These are phyloP conservation scores for Croton laevigatus DNA, from an alignment of 441 rosid genomes.

Conservation along the genomic window DNA sequence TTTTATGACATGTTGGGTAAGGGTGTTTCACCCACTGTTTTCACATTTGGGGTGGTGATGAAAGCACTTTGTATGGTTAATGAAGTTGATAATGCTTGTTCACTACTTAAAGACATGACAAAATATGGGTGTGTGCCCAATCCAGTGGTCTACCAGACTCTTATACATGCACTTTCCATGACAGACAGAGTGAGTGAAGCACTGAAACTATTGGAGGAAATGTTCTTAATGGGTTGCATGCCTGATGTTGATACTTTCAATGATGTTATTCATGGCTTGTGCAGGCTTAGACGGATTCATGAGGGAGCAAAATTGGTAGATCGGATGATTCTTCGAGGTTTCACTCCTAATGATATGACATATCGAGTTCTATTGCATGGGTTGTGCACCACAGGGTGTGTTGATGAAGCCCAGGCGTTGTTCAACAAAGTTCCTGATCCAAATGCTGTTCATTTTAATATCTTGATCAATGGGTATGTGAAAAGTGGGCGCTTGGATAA, in stretches of 20 bases:
- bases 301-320: constrained; percentile 76
- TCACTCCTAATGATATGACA: constrained; percentile 59
- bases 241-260: constrained; percentile 85
- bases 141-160: constrained; percentile 67
- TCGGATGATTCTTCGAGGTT: constrained; percentile 68
- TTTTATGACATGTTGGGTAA: constrained; percentile 77
- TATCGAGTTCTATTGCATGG: constrained; percentile 66
- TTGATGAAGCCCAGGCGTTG: constrained; percentile 67
- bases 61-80: constrained; percentile 66
- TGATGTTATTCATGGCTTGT: constrained; percentile 62
- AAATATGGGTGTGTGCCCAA: constrained; percentile 82
- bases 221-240: constrained; percentile 75
- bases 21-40: constrained; percentile 62
- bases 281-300: constrained; percentile 57
- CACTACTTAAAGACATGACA: constrained; percentile 71
- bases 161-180: constrained; percentile 69
- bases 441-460: constrained; percentile 56
- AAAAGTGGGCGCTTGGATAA: constrained; percentile 54
- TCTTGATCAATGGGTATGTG: constrained; percentile 67
- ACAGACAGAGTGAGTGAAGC: constrained; percentile 63
- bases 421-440: constrained; percentile 44
- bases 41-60: constrained; percentile 70
- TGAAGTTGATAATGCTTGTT: constrained; percentile 72
- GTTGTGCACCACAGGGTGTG: constrained; percentile 52
- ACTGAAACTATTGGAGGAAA: constrained; percentile 67